Percentiles rank a stretch among this genome's conserved stretches.
These are phyloP conservation scores for Tricladium varicosporioides DNA, from an alignment of 2,329 filamentous ascomycete genomes.

Conservation along the genomic window DNA sequence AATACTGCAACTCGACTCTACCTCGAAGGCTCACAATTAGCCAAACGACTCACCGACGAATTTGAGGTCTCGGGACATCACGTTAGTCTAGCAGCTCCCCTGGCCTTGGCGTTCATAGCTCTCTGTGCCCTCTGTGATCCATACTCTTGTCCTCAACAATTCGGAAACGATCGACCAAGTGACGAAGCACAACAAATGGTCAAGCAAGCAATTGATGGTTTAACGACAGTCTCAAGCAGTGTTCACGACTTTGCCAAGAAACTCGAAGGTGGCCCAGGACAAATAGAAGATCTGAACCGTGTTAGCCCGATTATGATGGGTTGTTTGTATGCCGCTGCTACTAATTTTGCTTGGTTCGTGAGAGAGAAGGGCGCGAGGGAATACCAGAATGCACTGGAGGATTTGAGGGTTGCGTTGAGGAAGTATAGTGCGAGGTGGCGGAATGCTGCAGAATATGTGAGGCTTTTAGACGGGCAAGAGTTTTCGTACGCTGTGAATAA, in stretches of 20 bases:
- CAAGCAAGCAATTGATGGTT: constrained; percentile 33
- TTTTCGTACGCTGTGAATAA: constrained; percentile 31
- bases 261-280: constrained; percentile 21
- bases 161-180: constrained; percentile 1
- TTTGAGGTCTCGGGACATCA: constrained; percentile 23
- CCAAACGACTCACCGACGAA: constrained; percentile 28
- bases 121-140: constrained; percentile 37
- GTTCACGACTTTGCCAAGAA: constrained; percentile 33
- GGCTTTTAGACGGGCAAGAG: constrained; percentile 38
- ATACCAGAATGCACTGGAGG: constrained; percentile 32
- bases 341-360: constrained; percentile 39
- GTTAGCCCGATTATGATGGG: constrained; percentile 39
- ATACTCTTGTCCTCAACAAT: constrained; percentile 34
- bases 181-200: constrained; percentile 34
- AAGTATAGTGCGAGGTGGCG: constrained; percentile 36
- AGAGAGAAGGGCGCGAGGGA: constrained; percentile 36
- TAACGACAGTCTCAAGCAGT: constrained; percentile 31
- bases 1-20: constrained; percentile 28
- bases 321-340: constrained; percentile 37
- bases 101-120: constrained; percentile 30
- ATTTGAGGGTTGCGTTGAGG: constrained; percentile 32
- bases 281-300: constrained; percentile 27
- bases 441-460: constrained; percentile 37
- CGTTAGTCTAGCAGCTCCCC: constrained; percentile 24
- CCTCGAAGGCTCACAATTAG: constrained; percentile 25